Base-by-base conservation (phyloP, 2,329 filamentous ascomycete genomes). In the Rhytidhysteron rufulum region DNA sequence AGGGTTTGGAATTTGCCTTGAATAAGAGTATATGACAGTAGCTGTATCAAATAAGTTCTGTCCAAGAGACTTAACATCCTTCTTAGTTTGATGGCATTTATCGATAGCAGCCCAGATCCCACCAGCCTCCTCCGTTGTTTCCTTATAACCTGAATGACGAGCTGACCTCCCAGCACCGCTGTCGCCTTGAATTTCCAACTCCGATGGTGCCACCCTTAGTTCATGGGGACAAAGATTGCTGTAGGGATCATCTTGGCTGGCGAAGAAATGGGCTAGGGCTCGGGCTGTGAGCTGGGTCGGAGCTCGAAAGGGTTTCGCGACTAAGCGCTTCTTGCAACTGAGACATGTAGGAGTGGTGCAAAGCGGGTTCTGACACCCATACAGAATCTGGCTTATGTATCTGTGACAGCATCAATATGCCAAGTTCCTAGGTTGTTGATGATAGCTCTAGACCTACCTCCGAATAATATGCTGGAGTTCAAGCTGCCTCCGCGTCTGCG, bases 201-300 rank as follows among this genome's bases (percentile, higher is more conserved):
- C 49, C 15, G 49, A 45, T 7, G 62, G 61, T 3, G 54, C 41
- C 19, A 63, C 57, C 7, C 57, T 65, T 29, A 66, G 58, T 16
- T 62, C 50, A 41, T 77, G 70, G 25, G 70, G 71, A 53, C 88
- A 95, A 1, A 95, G 69, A 3, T 78, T 80, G 42, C 69, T 73
- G 47, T 87, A 82, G 0, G 88, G 81, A 49, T 93, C 80, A 53
- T 90, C 85, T 57, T 88, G 82, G 54, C 84, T 86, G 8, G 88
- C 87, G 37, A 95, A 74, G 55, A 86, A 87, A 41, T 87, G 79
- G 10, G 89, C 89, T 22, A 95, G 68, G 2, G 86, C 87, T 54
- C 88, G 79, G 7, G 89, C 88, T 55, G 88, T 95, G 33, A 88
- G 80, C 17, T 84, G 77, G 42, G 85, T 95, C 54, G 90, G 93